Evolutionary conservation across 176 grass and related monocot species (phyloP).

Genomic region (Aegilops speltoides): DNA sequence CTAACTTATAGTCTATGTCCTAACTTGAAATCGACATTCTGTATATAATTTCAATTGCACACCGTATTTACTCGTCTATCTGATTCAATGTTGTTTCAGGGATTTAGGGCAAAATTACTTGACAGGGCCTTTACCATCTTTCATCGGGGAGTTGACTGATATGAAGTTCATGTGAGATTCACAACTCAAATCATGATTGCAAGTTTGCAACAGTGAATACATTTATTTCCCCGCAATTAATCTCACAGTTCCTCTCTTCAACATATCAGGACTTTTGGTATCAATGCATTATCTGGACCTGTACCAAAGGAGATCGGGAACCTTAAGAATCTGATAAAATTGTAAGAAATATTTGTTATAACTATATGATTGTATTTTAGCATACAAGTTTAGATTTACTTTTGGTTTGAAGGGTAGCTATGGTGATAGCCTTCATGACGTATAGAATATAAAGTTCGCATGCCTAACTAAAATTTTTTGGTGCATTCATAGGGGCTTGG

Average conservation of each 20-base stretch:
- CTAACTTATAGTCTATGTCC: not conserved
- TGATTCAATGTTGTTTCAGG: conserved; percentile 46
- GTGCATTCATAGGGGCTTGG: conserved; percentile 18
- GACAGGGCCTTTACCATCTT: conserved; percentile 70
- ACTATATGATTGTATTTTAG: not conserved
- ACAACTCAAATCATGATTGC: not conserved
- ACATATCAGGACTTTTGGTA: conserved; percentile 49
- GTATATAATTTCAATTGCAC: not conserved
- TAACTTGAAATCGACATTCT: not conserved
- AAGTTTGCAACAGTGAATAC: not conserved
- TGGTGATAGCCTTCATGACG: not conserved
- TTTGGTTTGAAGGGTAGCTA: not conserved
- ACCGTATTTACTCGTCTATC: not conserved
- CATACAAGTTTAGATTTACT: not conserved
- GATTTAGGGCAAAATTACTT: conserved; percentile 52
- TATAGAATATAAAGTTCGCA: not conserved
- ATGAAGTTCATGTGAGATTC: conserved; percentile 68
- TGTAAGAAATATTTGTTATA: conserved; percentile 50
- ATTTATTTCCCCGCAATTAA: not conserved
- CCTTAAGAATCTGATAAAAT: conserved; percentile 45
- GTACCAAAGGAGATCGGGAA: conserved; percentile 85
- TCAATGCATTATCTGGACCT: conserved; percentile 85
- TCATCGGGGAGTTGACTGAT: conserved; percentile 64
- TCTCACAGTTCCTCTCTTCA: not conserved
- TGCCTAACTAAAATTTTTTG: not conserved